phyloP scores from a whole-genome alignment of 2,329 filamentous ascomycete species.

The Exophiala spinifera region DNA sequence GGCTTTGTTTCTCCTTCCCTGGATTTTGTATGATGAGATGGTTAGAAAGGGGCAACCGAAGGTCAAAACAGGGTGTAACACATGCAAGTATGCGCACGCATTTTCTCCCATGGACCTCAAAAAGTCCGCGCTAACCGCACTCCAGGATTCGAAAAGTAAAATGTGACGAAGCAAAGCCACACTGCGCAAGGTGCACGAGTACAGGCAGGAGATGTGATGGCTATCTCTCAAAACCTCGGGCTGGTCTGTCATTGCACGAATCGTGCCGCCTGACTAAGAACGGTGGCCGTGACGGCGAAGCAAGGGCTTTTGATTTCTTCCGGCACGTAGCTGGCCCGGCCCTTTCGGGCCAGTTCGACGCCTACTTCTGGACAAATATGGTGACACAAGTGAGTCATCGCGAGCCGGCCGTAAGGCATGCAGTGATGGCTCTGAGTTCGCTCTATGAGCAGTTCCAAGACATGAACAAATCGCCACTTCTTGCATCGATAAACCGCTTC shows the following conservation, averaged over 20 bases:
- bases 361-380: constrained; percentile 2
- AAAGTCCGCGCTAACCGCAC: not conserved
- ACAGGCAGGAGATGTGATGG: not conserved
- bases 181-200: not conserved
- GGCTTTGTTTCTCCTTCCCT: not conserved
- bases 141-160: constrained; percentile 1
- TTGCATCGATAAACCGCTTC: not conserved
- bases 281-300: not conserved
- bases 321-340: not conserved
- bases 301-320: not conserved
- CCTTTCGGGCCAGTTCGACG: not conserved
- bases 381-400: not conserved
- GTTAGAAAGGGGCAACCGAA: not conserved
- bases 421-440: not conserved
- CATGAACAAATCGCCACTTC: not conserved
- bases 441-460: constrained; percentile 1
- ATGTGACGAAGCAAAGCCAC: not conserved
- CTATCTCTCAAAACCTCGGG: not conserved
- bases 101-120: not conserved
- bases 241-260: not conserved
- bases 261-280: not conserved
- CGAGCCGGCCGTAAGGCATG: not conserved
- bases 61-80: not conserved
- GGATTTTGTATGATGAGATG: not conserved
- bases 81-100: not conserved